Base-by-base conservation (phyloP, 2,329 filamentous ascomycete species). In the Fusarium concolor region DNA sequence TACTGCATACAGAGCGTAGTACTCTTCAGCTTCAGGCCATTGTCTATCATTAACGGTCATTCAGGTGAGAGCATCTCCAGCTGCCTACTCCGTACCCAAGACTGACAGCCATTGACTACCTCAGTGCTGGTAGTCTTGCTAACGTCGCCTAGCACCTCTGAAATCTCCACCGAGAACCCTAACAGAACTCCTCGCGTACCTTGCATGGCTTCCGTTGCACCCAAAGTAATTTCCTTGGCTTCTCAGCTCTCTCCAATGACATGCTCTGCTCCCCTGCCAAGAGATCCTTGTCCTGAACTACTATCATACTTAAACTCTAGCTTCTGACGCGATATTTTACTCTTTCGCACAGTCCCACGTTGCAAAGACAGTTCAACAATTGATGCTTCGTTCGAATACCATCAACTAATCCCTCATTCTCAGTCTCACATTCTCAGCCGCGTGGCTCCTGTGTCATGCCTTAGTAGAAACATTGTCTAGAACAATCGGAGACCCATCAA, bases 241-340 rank as follows among this genome's bases (percentile, higher is more conserved):
- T 26, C 26, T 8, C 6, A 26, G 26, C 26, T 26, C 26, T 42
- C 35, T 46, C 69, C 64, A 72, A 70, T 70, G 14, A 45, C 8
- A 38, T 15, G 6, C 20, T 10, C 10, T 43, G 9, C 7, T 60
- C 62, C 71, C 69, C 71, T 73, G 71, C 68, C 68, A 73, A 73
- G 71, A 59, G 31, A 57, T 57, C 44, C 46, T 17, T 46, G 29
- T 10, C 41, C 51, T 17, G 14, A 20, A 26, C 4, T 24, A 24
- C 22, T 24, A 24, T 4, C 22, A 24, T 24, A 4, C 22, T 24
- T 24, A 6, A 24, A 24, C 22, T 24, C 22, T 24, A 24, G 22
- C 22, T 17, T 41, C 18, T 51, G 35, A 54, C 54, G 28, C 14
- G 31, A 55, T 45, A 24, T 39, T 17, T 68, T 55, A 24, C 22